Base-by-base conservation (phyloP, 148 eudicot species). In the Spergularia bocconei region DNA sequence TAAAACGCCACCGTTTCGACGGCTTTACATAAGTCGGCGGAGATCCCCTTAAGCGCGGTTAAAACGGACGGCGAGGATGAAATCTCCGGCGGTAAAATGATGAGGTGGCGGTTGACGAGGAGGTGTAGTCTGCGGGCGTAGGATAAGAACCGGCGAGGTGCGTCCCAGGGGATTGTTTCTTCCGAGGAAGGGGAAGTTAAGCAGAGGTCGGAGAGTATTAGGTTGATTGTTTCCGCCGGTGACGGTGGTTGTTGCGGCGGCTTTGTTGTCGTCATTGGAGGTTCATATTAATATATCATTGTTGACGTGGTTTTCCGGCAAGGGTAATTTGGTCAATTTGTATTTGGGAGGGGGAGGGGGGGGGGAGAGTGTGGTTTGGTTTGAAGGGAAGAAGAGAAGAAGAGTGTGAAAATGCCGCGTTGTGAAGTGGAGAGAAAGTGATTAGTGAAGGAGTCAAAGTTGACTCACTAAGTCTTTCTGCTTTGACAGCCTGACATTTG, bases 11-110 rank as follows among this genome's bases (percentile, higher is more conserved):
- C 62, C 64, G 82, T 76, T 71, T 82, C 90, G 4, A 17, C 79
- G 1, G 82, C 86, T 72, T 81, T 86, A 14, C 21, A 69, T 16
- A 89, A 55, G 72, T 89, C 90, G 3, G 65, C 86, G 13, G 85
- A 73, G 36, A 86, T 86, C 5, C 93, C 93, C 59, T 81, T 87
- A 0, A 89, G 69, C 39, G 90, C 72, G 10, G 93, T 89, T 47
- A 73, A 82, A 3, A 86, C 73, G 4, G 90, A 73, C 47, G 89
- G 82, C 47, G 85, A 77, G 68, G 83, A 44, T 56, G 80, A 65
- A 20, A 65, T 59, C 50, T 77, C 86, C 66, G 81, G 80, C 53
- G 86, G 72, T 1, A 68, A 44, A 6, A 78, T 47, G 13, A 77
- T 64, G 36, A 87, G 71, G 53, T 84, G 75, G 70, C 69, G 82